A percentile compares a stretch with the other conserved stretches of the same genome.
Evolutionary conservation across 345 rosid species (phyloP).

Genomic region (Brassica juncea): DNA sequence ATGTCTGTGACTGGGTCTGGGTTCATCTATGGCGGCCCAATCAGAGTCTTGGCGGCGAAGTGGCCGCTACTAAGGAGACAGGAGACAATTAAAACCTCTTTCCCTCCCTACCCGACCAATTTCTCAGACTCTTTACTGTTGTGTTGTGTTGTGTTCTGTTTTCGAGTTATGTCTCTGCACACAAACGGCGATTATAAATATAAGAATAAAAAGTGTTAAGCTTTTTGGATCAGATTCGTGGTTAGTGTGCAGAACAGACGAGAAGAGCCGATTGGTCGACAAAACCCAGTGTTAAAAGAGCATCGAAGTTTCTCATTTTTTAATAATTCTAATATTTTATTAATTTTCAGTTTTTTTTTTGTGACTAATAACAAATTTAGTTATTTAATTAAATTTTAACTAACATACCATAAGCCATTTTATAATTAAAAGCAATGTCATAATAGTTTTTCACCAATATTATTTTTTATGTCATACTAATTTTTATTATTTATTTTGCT

Average conservation of each 20-base stretch:
- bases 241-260: slow-evolving; percentile 4
- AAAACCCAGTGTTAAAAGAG: slow-evolving; percentile 1
- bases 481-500: no score
- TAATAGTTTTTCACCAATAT: neutral
- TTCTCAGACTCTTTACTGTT: slow-evolving; percentile 22
- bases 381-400: no score
- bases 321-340: no score
- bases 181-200: slow-evolving; percentile 26
- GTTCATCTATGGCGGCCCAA: slow-evolving; percentile 38
- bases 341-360: neutral
- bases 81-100: slow-evolving; percentile 24
- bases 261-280: slow-evolving; percentile 24
- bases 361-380: neutral
- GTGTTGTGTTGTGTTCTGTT: neutral
- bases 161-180: slow-evolving; percentile 24
- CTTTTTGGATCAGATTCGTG: slow-evolving; percentile 32
- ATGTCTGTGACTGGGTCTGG: slow-evolving; percentile 20
- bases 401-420: no score
- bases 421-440: no score
- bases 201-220: neutral
- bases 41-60: slow-evolving; percentile 41
- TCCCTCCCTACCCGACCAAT: slow-evolving; percentile 36
- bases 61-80: slow-evolving; percentile 39
- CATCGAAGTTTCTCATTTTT: neutral
- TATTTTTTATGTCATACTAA: no score